These are phyloP conservation scores for Hippophae tibetana DNA, from an alignment of 306 rosid genomes.

Conservation along the genomic window DNA sequence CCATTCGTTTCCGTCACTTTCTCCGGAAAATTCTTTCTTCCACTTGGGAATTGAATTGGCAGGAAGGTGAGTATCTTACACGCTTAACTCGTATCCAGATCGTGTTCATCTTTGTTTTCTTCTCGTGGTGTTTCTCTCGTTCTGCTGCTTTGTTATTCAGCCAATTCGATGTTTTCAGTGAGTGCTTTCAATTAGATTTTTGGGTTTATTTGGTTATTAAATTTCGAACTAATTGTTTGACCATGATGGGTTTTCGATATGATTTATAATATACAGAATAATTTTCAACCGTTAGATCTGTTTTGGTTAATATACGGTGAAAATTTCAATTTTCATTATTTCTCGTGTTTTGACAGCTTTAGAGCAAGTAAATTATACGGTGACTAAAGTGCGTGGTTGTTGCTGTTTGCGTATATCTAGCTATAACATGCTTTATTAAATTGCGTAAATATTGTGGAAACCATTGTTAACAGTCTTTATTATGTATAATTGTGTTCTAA, in stretches of 20 bases:
- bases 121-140: not conserved
- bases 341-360: too few species aligned
- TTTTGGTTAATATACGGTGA: too few species aligned
- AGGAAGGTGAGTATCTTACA: conserved; percentile 17
- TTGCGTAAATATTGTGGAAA: too few species aligned
- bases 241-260: not conserved
- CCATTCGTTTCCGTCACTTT: conserved; percentile 14
- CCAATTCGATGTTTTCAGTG: conserved; percentile 1
- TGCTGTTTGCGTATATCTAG: too few species aligned
- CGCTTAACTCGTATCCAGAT: conserved; percentile 26
- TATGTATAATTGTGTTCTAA: too few species aligned
- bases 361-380: too few species aligned
- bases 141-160: not conserved
- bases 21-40: conserved; percentile 17
- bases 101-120: conserved; percentile 3
- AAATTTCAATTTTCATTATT: too few species aligned
- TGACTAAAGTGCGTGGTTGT: too few species aligned
- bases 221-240: not conserved
- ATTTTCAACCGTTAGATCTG: too few species aligned
- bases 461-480: too few species aligned
- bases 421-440: too few species aligned
- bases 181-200: conserved; percentile 8
- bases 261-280: too few species aligned
- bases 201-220: conserved; percentile 3
- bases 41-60: conserved; percentile 11